Evolutionary conservation across 1,139 yeast genomes (phyloP).

Genomic region (Pichia sp.): DNA sequence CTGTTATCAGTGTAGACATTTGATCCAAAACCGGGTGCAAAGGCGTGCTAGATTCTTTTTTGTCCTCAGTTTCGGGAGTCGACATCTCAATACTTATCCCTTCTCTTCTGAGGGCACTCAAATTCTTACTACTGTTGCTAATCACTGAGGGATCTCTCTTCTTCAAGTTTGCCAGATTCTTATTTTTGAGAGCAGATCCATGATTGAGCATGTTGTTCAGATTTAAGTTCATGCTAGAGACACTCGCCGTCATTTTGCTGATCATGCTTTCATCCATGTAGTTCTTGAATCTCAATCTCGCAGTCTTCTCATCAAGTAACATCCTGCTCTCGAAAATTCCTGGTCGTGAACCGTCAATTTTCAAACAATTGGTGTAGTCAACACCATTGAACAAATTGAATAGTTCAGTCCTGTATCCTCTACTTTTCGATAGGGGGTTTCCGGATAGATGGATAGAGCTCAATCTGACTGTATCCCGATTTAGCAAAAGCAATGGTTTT

Average conservation of each 20-base stretch:
- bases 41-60: too few relatives aligned
- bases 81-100: too few relatives aligned
- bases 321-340: conserved; percentile 57
- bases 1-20: too few relatives aligned
- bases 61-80: too few relatives aligned
- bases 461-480: conserved; percentile 17
- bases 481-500: conserved; percentile 31
- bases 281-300: conserved; percentile 37
- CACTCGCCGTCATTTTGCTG: conserved; percentile 29
- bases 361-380: conserved; percentile 38
- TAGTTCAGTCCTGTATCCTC: conserved; percentile 45
- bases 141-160: too few relatives aligned
- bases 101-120: too few relatives aligned
- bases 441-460: conserved; percentile 30
- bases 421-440: conserved; percentile 35
- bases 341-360: conserved; percentile 57
- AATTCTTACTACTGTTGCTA: too few relatives aligned
- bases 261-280: conserved; percentile 32
- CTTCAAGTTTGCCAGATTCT: too few relatives aligned
- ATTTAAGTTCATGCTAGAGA: conserved; percentile 26
- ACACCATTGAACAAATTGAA: conserved; percentile 50
- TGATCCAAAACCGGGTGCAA: too few relatives aligned
- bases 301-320: conserved; percentile 43
- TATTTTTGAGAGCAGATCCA: too few relatives aligned
- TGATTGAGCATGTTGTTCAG: conserved; percentile 18